Evolutionary conservation across 345 rosid species (phyloP).

Genomic region (Arabis alpina): DNA sequence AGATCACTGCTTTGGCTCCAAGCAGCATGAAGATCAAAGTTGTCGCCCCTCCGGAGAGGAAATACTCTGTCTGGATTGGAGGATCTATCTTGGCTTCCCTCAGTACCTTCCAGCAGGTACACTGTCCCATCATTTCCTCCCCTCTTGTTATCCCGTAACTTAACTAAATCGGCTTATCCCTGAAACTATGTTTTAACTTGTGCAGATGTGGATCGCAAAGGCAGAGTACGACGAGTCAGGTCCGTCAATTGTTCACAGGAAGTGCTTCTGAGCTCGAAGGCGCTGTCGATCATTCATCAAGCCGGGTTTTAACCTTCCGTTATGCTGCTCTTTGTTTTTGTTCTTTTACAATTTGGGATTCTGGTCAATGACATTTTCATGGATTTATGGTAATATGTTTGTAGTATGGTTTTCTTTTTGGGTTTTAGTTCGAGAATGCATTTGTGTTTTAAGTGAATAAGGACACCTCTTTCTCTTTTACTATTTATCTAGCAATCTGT

Average conservation of each 20-base stretch:
- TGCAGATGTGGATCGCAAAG: conserved; percentile 96
- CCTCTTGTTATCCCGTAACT: neutral
- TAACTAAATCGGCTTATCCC: neutral
- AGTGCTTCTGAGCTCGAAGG: conserved; percentile 70
- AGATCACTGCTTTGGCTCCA: conserved; percentile 88
- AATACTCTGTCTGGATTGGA: conserved; percentile 95
- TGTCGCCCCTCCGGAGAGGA: conserved; percentile 91
- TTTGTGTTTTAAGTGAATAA: conserved; percentile 36
- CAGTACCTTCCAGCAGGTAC: conserved; percentile 96
- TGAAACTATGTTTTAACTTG: conserved; percentile 16
- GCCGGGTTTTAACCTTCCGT: conserved; percentile 28
- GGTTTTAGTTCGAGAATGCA: conserved; percentile 12
- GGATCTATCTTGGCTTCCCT: conserved; percentile 92
- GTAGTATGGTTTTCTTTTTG: conserved; percentile 20
- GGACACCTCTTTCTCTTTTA: conserved; percentile 18
- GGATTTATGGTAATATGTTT: conserved; percentile 27
- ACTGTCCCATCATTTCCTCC: conserved; percentile 11
- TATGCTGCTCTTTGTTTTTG: conserved; percentile 27
- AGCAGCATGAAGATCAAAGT: conserved; percentile 99
- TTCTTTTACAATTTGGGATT: conserved; percentile 22
- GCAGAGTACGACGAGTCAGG: conserved; percentile 95
- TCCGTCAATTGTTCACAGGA: conserved; percentile 91
- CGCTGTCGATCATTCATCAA: conserved; percentile 14
- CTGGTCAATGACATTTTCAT: conserved; percentile 23
- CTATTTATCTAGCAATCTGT: conserved; percentile 24